Evolutionary conservation across 2,329 filamentous ascomycete species (phyloP).

Genomic region (Fusarium buharicum): DNA sequence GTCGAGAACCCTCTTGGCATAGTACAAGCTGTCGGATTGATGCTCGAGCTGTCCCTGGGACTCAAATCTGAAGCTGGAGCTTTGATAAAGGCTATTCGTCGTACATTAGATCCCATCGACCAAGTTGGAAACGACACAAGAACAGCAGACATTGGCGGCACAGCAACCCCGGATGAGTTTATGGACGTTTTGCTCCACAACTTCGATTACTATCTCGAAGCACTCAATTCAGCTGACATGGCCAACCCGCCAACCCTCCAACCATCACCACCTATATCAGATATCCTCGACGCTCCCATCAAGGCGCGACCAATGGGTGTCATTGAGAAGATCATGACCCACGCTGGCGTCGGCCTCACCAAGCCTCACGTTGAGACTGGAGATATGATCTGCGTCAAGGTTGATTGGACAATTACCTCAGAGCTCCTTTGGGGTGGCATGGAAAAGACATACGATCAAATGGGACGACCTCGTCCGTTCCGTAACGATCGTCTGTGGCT

Average conservation of each 20-base stretch:
- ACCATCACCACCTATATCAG: not conserved
- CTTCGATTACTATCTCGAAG: slow-evolving; percentile 27
- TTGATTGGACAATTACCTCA: slow-evolving; percentile 11
- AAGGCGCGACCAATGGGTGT: not conserved
- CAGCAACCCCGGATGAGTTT: slow-evolving; percentile 10
- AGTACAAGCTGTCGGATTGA: slow-evolving; percentile 16
- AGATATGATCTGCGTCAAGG: slow-evolving; percentile 10
- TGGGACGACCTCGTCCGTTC: slow-evolving; percentile 56
- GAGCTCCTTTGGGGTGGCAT: slow-evolving; percentile 11
- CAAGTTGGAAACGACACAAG: slow-evolving; percentile 21
- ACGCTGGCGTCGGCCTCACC: not conserved
- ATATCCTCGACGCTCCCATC: not conserved
- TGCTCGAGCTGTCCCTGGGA: slow-evolving; percentile 19
- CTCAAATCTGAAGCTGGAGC: slow-evolving; percentile 16
- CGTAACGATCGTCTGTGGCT: slow-evolving; percentile 63
- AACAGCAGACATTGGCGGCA: slow-evolving; percentile 23
- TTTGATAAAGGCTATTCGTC: slow-evolving; percentile 23
- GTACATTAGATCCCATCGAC: slow-evolving; percentile 26
- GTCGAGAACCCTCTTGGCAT: slow-evolving; percentile 16
- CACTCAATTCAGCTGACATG: slow-evolving; percentile 17
- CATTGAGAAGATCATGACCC: slow-evolving; percentile 5
- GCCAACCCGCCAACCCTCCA: not conserved
- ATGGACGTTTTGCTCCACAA: slow-evolving; percentile 20
- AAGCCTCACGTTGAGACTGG: not conserved
- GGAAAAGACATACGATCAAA: slow-evolving; percentile 49